Conservation (phyloP, 257 asterid species). For the Solanum raphanifolium region DNA sequence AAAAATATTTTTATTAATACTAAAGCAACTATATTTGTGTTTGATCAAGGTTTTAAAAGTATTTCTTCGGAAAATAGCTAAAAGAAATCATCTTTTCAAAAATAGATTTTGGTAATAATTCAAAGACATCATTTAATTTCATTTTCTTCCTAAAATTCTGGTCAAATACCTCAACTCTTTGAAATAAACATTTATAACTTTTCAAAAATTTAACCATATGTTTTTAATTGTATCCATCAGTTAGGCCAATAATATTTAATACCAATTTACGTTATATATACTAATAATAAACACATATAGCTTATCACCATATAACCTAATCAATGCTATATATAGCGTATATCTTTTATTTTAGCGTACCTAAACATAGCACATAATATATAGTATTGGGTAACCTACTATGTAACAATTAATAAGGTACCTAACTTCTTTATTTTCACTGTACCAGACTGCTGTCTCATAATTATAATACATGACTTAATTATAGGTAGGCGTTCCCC, state of each 20-base stretch:
- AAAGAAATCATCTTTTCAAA: neutral
- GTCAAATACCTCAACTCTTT: neutral
- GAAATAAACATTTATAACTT: neutral
- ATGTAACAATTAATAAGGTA: neutral
- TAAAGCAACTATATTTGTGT: neutral
- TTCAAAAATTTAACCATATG: neutral
- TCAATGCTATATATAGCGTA: no score
- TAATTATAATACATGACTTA: neutral
- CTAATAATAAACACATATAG: neutral
- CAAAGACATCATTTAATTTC: neutral
- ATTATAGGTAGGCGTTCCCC: neutral
- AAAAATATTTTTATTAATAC: neutral
- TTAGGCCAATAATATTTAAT: neutral
- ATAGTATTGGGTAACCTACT: neutral
- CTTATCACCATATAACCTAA: neutral
- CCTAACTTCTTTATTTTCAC: neutral
- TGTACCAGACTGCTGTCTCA: neutral
- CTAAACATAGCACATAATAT: neutral
- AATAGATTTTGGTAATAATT: neutral
- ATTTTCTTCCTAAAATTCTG: neutral
- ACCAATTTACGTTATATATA: neutral
- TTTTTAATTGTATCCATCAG: neutral
- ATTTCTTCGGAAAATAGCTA: neutral
- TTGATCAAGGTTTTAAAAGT: neutral
- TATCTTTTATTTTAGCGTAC: neutral